Evolutionary conservation across 768 basidiomycete genomes (phyloP), one percentile per base, ranked within the genome.

Genomic region (Kwoniella mangroviensis): DNA sequence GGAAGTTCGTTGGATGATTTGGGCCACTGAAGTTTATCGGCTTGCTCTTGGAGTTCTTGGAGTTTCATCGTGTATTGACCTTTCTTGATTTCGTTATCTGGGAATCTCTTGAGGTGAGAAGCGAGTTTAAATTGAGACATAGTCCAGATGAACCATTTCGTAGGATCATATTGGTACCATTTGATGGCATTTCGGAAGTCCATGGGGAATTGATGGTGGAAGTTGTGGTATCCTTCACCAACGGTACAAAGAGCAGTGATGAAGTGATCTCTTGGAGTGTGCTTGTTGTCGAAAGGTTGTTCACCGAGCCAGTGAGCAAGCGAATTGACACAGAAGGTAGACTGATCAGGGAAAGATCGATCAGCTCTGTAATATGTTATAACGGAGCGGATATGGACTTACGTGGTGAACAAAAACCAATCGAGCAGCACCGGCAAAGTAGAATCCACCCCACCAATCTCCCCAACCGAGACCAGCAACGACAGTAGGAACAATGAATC

Each of bases 141-240:
- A 12, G 84, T 83, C 85, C 86, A 87, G 84, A 93, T 94, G 85
- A 93, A 92, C 93, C 93, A 94, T 83, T 94, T 94, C 43, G 92
- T 94, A 11, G 92, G 93, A 80, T 93, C 92, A 78, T 93, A 94
- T 80, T 94, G 92, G 83, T 91, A 92, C 92, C 92, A 93, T 83
- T 87, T 93, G 86, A 96, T 93, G 67, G 94, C 94, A 79, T 96
- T 96, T 26, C 94, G 88, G 86, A 94, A 98, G 83, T 98, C 94
- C 92, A 93, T 93, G 7, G 94, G 94, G 88, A 96, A 96, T 74
- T 94, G 91, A 79, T 98, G 94, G 85, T 98, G 94, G 88, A 96
- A 96, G 84, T 98, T 98, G 87, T 98, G 94, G 86, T 98, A 98
- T 17, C 94, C 94, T 84, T 98, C 94, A 64, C 94, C 94, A 78